Evolutionary conservation across 1,284 basidiomycete genomes (phyloP), one percentile per base, ranked within the genome.

Genomic region (Tremellales sp.): DNA sequence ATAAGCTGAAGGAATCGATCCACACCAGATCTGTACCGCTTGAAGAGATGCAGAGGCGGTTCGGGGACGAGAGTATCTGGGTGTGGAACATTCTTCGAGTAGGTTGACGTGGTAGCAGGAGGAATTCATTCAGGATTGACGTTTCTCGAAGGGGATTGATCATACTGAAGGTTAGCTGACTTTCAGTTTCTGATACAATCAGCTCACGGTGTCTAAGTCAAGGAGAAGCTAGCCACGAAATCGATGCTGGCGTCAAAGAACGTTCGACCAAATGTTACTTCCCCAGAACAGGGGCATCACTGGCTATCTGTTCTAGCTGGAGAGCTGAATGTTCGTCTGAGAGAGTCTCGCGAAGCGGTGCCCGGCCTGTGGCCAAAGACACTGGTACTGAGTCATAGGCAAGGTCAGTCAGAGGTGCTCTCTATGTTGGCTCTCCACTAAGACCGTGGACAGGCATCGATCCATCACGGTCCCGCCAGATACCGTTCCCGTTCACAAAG

Each of bases 211-310:
- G n/a, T n/a, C 1, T n/a, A 59, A 88, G 92, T 95, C 37, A 92
- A 89, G 65, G 86, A 89, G 60, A 90, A 91, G 67, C 78, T 85
- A 3, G 76, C 79, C 0, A 75, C 85, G 32, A 95, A 95, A 74
- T 91, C 87, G 56, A 97, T 97, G 92, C 75, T 91, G 43, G 89
- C 90, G 0, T 85, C 88, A 9, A 97, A 97, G 70, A 95, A 94
- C 62, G 80, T 94, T 19, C 82, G 84, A 0, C 81, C 83, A 19
- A 80, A 84, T 1, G 83, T 95, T 28, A 84, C 78, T 2, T 84
- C 81, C 29, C 72, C 79, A 10, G 75, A 80, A 5, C 84, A 92
- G 57, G 90, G 88, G 0, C 76, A 81, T 41, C 87, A 92, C 54
- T 98, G 94, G 95, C 79, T 98, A 27, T 78, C 83, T 4, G 85